A percentile compares a stretch with the other conserved stretches of the same genome.
These are phyloP conservation scores for Pythium periplocum DNA, from an alignment of 352 stramenopile genomes.

Conservation along the genomic window DNA sequence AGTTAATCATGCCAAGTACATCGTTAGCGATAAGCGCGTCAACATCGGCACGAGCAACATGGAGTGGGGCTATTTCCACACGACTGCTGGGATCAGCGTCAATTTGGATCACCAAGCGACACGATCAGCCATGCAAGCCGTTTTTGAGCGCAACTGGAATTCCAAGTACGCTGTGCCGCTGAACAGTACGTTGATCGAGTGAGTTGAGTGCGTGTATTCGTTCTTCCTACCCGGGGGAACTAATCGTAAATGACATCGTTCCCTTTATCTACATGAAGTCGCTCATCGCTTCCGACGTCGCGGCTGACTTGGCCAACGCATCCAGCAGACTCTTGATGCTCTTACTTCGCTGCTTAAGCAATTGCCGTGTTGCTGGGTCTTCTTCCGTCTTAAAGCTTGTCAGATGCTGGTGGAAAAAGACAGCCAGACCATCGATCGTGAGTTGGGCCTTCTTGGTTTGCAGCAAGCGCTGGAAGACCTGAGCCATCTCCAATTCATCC, in stretches of 20 bases:
- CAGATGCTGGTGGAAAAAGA: slow-evolving; percentile 80
- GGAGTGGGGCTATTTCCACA: slow-evolving; percentile 87
- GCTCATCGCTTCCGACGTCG: slow-evolving; percentile 32
- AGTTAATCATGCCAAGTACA: slow-evolving; percentile 84
- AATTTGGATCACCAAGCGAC: slow-evolving; percentile 70
- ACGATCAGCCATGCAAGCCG: slow-evolving; percentile 38
- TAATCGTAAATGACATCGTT: neutral
- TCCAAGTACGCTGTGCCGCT: slow-evolving; percentile 54
- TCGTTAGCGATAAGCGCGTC: slow-evolving; percentile 70
- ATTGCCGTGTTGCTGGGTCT: slow-evolving; percentile 25
- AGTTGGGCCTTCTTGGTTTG: slow-evolving; percentile 77
- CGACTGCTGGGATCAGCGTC: slow-evolving; percentile 66
- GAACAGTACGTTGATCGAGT: too few relatives aligned
- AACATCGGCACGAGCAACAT: slow-evolving; percentile 87
- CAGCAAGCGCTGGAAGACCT: slow-evolving; percentile 71
- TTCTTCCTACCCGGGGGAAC: neutral
- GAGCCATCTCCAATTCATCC: slow-evolving; percentile 54
- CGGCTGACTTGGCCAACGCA: slow-evolving; percentile 55
- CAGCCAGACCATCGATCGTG: slow-evolving; percentile 69
- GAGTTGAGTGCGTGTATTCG: too few relatives aligned
- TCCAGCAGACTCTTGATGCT: slow-evolving; percentile 65
- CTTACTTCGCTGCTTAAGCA: slow-evolving; percentile 62
- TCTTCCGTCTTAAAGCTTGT: slow-evolving; percentile 48
- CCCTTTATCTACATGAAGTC: slow-evolving; percentile 39
- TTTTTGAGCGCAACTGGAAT: slow-evolving; percentile 78